Evolutionary conservation across 768 basidiomycete species (phyloP).

Genomic region (Pholiota molesta): DNA sequence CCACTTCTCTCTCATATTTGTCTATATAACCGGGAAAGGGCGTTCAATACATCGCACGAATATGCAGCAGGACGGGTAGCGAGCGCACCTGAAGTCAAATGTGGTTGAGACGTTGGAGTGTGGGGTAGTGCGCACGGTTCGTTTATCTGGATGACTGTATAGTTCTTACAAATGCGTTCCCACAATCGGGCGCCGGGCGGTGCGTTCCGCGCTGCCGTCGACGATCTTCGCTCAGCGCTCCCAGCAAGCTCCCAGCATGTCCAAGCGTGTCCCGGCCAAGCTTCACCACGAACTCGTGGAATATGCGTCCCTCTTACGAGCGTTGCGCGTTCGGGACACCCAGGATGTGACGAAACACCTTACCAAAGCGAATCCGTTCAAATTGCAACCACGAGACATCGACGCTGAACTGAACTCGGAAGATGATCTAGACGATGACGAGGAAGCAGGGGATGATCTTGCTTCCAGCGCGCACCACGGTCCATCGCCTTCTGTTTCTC

Average conservation of each 20-base stretch:
- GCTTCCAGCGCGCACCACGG: not conserved
- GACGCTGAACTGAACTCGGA: conserved; percentile 21
- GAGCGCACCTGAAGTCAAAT: conserved; percentile 16
- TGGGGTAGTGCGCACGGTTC: conserved; percentile 7
- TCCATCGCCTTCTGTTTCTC: not conserved
- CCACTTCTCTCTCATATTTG: conserved; percentile 94
- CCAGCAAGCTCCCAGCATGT: conserved; percentile 28
- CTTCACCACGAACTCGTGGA: conserved; percentile 69
- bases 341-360: conserved; percentile 63
- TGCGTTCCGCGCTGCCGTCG: conserved; percentile 5
- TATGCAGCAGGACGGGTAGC: not conserved
- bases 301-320: conserved; percentile 67
- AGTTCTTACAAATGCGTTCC: conserved; percentile 45
- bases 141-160: conserved; percentile 31
- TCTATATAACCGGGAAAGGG: not conserved
- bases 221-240: no score
- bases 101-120: conserved; percentile 32
- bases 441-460: conserved; percentile 22
- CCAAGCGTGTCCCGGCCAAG: conserved; percentile 53
- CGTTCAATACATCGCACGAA: not conserved
- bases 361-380: conserved; percentile 30
- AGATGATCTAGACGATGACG: conserved; percentile 22
- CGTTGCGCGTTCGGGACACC: conserved; percentile 56
- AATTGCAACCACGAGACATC: not conserved
- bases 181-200: conserved; percentile 19